These are phyloP conservation scores for Prillingera fragicola DNA, from an alignment of 1,284 basidiomycete species.

Conservation along the genomic window DNA sequence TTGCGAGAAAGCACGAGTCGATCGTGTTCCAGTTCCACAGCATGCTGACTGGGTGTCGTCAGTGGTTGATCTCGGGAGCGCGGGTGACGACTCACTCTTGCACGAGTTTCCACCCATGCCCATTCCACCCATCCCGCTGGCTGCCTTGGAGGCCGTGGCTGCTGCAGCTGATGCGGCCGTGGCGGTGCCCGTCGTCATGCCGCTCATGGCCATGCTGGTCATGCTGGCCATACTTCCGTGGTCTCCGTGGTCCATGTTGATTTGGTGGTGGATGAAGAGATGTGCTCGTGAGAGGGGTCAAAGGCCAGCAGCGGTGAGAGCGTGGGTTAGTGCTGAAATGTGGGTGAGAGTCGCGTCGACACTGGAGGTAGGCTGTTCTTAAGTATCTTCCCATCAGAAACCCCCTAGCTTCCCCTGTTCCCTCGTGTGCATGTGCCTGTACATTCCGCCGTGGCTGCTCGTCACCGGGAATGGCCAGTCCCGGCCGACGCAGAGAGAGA, in stretches of 20 bases:
- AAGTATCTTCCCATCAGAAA: no score
- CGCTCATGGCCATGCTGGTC: not conserved
- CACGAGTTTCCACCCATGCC: conserved; percentile 11
- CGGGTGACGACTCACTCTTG: conserved; percentile 23
- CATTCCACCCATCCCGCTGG: conserved; percentile 19
- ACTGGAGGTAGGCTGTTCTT: no score
- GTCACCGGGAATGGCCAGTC: no score
- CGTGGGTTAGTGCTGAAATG: no score
- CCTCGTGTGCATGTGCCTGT: no score
- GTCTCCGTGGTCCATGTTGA: conserved; percentile 3
- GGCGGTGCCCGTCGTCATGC: not conserved
- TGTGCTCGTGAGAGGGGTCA: no score
- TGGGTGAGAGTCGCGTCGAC: no score
- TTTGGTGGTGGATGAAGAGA: no score
- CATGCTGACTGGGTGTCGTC: conserved; percentile 39
- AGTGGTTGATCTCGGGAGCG: not conserved
- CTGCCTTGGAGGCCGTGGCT: not conserved
- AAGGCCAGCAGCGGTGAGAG: no score
- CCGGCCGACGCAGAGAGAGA: no score
- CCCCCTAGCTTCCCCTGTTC: no score
- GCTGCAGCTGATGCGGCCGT: not conserved
- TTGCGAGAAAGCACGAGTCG: conserved; percentile 48
- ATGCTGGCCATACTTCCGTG: not conserved
- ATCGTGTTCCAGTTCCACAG: conserved; percentile 47
- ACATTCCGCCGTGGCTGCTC: no score